Base-by-base conservation (phyloP, 2,329 filamentous ascomycete genomes). In the Aspergillus sp. region DNA sequence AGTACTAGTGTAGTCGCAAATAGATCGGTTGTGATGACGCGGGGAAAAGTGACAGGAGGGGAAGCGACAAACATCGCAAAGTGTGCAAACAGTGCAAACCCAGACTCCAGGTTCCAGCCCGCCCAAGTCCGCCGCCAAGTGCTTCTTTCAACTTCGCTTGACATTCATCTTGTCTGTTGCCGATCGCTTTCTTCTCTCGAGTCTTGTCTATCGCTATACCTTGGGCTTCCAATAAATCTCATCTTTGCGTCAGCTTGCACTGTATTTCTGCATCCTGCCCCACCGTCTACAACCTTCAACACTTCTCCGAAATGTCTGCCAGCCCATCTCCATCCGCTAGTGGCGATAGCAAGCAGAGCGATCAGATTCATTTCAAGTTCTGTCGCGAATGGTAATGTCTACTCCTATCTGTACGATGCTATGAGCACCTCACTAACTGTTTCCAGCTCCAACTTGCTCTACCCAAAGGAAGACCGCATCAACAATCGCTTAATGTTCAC, bases 301-400 rank as follows among this genome's bases (percentile, higher is more conserved):
- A 9, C 15, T 15, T 21, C 41, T 14, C 39, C 51, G 19, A 59
- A 47, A 77, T 77, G 74, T 77, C 76, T 60, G 71, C 76, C 14
- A 77, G 74, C 50, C 78, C 79, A 31, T 71, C 75, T 31, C 69
- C 77, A 35, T 73, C 76, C 24, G 69, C 71, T 51, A 71, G 68
- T 65, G 73, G 72, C 58, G 72, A 73, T 57, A 65, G 62, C 60
- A 76, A 77, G 65, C 67, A 73, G 41, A 62, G 65, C 64, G 87
- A 93, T 78, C 91, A 96, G 76, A 93, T 98, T 76, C 92, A 91
- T 48, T 99, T 98, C 78, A 89, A 91, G 71, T 99, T 99, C 84
- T 99, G 95, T 82, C 92, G 91, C 68, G 95, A 99, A 83, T 99
- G 95, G 88, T 89, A 76, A 15, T 68, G 79, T 66, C n/a, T 45